Base-by-base conservation (phyloP, 2,329 filamentous ascomycete species). In the Chaetothyriales sp. region DNA sequence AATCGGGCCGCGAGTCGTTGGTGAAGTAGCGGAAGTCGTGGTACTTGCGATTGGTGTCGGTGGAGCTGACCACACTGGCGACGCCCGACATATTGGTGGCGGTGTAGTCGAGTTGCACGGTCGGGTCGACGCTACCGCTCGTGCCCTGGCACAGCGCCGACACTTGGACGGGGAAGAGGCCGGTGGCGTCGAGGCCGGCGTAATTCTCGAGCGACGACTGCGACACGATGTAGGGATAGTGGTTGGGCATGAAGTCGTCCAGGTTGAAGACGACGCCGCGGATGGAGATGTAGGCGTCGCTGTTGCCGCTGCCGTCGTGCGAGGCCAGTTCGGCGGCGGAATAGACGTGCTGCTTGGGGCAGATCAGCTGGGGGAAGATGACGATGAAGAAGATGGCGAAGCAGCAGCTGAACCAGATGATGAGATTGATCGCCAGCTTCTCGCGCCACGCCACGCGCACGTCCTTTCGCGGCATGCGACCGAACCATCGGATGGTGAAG, bases 351-450 rank as follows among this genome's bases (percentile, higher is more conserved):
- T 98, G 92, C 18, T 76, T 90, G 0, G 92, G 92, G 68, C 92
- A 98, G 63, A 98, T 88, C 57, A 97, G 70, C 59, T 76, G 72
- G 0, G 94, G 94, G 64, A 98, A 94, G 51, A 82, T 77, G 55
- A 97, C 77, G 63, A 97, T 88, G 74, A 98, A 85, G 73, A 98
- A 98, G 51, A 85, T 78, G 25, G 86, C 81, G 47, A 86, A 69
- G 15, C 71, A 73, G 70, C 90, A 97, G 65, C 77, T 80, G 52
- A 90, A 72, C 92, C 94, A 98, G 65, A 98, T 98, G 64, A 97
- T 77, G 67, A 98, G 76, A 73, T 98, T 98, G 76, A 98, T 98
- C 50, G 92, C 90, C 54, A 98, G 67, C 75, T 98, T 98, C 68
- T 98, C 92, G 64, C 92, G 79, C 92, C 92, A 98, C 0, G 92